These are phyloP conservation scores for Geranium rotundifolium DNA, from an alignment of 345 rosid species.

Conservation along the genomic window DNA sequence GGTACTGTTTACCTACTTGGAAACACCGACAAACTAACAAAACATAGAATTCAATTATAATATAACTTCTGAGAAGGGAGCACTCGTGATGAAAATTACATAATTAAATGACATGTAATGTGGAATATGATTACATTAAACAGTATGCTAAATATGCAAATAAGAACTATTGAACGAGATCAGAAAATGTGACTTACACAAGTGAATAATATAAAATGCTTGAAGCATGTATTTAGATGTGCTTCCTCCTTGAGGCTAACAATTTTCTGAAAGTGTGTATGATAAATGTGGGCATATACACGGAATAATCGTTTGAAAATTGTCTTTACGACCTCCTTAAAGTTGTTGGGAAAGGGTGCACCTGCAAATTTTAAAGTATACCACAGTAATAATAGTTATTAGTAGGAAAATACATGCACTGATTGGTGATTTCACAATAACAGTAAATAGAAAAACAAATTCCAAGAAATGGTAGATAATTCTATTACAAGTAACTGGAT, in stretches of 20 bases:
- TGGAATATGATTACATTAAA: too few species aligned
- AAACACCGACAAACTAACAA: too few species aligned
- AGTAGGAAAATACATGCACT: background rate
- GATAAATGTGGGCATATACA: constrained; percentile 93
- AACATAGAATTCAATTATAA: too few species aligned
- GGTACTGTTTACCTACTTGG: too few species aligned
- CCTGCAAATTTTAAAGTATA: constrained; percentile 34
- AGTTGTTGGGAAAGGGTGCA: constrained; percentile 92
- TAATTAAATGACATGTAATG: too few species aligned
- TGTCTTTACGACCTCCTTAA: constrained; percentile 93
- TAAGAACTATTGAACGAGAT: background rate
- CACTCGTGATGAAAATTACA: too few species aligned
- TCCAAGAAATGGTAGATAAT: background rate
- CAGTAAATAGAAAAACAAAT: background rate
- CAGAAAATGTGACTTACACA: constrained; percentile 40
- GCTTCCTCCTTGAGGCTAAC: constrained; percentile 99
- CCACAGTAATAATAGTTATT: background rate
- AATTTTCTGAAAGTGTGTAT: constrained; percentile 94
- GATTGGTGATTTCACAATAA: background rate
- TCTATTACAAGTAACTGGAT: too few species aligned
- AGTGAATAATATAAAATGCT: constrained; percentile 92
- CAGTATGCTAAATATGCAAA: too few species aligned
- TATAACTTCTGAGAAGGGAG: too few species aligned
- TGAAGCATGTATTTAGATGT: constrained; percentile 97
- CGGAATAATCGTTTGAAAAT: constrained; percentile 92